Conservation (phyloP, 352 stramenopile genomes). For the Phytophthora quininea region DNA sequence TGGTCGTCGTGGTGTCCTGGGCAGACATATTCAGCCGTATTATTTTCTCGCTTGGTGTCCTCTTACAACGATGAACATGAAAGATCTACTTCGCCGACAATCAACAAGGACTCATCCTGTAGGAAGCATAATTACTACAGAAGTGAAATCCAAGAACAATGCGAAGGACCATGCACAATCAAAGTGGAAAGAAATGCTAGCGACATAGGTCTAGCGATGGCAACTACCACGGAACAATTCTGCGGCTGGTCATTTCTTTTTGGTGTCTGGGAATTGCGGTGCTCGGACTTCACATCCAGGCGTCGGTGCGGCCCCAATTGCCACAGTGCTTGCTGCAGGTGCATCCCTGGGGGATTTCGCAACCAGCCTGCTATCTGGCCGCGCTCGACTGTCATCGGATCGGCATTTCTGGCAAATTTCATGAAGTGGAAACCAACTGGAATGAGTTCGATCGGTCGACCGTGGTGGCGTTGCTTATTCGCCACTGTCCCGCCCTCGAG, state of each 20-base stretch:
- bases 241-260: constrained; percentile 16
- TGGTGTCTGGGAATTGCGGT: constrained; percentile 21
- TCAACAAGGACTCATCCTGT: background rate
- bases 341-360: constrained; percentile 30
- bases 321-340: constrained; percentile 28
- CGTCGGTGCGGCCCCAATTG: constrained; percentile 4
- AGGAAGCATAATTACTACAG: background rate
- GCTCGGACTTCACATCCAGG: constrained; percentile 18
- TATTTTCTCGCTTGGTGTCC: constrained; percentile 21
- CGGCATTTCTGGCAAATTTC: constrained; percentile 13
- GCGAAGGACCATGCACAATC: background rate
- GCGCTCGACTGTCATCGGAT: constrained; percentile 32
- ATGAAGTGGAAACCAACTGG: constrained; percentile 20
- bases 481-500: constrained; percentile 34
- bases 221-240: background rate
- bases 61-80: constrained; percentile 25
- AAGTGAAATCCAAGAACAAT: background rate
- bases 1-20: constrained; percentile 29
- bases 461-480: constrained; percentile 32
- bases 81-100: constrained; percentile 12
- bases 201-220: background rate
- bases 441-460: constrained; percentile 28
- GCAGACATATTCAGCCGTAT: constrained; percentile 17
- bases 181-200: background rate
- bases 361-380: constrained; percentile 34